phyloP scores from a whole-genome alignment of 2,329 filamentous ascomycete genomes.

The Ceratocystis colombiana region DNA sequence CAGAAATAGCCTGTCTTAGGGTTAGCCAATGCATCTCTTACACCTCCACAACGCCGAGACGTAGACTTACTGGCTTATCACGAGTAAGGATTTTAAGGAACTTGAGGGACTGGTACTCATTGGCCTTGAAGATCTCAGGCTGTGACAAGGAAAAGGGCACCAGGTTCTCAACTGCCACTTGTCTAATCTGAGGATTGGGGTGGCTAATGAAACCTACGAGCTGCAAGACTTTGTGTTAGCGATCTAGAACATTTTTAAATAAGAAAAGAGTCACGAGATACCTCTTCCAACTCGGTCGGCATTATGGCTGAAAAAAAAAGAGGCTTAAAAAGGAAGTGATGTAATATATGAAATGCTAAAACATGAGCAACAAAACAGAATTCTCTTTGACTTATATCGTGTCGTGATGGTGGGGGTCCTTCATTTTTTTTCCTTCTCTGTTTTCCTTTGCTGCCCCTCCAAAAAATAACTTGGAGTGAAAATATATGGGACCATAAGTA shows the following conservation, averaged over 20 bases:
- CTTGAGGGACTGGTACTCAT: conserved; percentile 66
- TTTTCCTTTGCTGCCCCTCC: conserved; percentile 13
- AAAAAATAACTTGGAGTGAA: background rate
- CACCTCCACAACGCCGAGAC: too few species aligned
- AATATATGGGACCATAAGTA: conserved; percentile 17
- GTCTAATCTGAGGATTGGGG: conserved; percentile 81
- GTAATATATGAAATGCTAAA: background rate
- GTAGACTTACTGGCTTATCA: conserved; percentile 61
- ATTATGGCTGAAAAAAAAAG: conserved; percentile 37
- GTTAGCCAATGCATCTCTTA: background rate
- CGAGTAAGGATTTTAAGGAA: conserved; percentile 73
- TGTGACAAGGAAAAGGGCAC: conserved; percentile 69
- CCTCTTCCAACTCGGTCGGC: conserved; percentile 69
- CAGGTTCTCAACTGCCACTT: conserved; percentile 74
- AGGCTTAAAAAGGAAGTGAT: background rate
- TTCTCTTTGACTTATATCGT: conserved; percentile 9
- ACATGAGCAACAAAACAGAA: background rate
- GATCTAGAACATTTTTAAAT: background rate
- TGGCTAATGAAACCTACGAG: conserved; percentile 89
- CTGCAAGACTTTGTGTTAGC: conserved; percentile 37
- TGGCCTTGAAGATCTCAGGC: conserved; percentile 71
- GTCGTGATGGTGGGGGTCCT: conserved; percentile 15
- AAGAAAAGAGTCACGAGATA: conserved; percentile 31
- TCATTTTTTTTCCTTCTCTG: conserved; percentile 10
- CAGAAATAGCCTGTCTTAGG: conserved; percentile 63